These are phyloP conservation scores for Cruciata laevipes DNA, from an alignment of 257 asterid genomes.

Conservation along the genomic window DNA sequence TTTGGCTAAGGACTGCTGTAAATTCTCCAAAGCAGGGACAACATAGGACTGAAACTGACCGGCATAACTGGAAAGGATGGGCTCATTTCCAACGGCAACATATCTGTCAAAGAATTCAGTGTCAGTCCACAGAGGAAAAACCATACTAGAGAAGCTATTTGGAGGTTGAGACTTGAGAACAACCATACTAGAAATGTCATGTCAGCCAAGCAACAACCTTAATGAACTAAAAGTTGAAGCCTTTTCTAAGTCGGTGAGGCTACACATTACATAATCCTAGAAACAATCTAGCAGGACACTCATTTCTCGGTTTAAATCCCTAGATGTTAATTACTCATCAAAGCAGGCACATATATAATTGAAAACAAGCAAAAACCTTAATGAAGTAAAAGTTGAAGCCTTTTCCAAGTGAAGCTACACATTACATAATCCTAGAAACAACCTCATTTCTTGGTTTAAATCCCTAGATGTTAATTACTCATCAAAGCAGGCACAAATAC, in stretches of 20 bases:
- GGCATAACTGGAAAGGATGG: conserved; percentile 67
- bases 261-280: too few relatives aligned
- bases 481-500: too few relatives aligned
- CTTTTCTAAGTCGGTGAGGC: too few relatives aligned
- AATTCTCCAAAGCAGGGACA: conserved; percentile 60
- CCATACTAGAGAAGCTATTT: too few relatives aligned
- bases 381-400: too few relatives aligned
- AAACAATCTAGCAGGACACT: too few relatives aligned
- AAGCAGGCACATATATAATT: not conserved
- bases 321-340: not conserved
- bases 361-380: too few relatives aligned
- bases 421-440: too few relatives aligned
- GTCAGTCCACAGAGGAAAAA: not conserved
- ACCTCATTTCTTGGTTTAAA: too few relatives aligned
- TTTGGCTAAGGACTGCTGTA: conserved; percentile 66
- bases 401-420: too few relatives aligned
- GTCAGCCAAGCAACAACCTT: not conserved
- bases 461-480: too few relatives aligned
- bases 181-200: not conserved
- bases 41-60: conserved; percentile 74
- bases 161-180: too few relatives aligned
- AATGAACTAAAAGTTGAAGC: not conserved
- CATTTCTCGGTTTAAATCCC: not conserved
- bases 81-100: conserved; percentile 91
- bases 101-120: conserved; percentile 43